These are phyloP conservation scores for Alopecurus myosuroides DNA, from an alignment of 176 grass and related monocot species.

Conservation along the genomic window DNA sequence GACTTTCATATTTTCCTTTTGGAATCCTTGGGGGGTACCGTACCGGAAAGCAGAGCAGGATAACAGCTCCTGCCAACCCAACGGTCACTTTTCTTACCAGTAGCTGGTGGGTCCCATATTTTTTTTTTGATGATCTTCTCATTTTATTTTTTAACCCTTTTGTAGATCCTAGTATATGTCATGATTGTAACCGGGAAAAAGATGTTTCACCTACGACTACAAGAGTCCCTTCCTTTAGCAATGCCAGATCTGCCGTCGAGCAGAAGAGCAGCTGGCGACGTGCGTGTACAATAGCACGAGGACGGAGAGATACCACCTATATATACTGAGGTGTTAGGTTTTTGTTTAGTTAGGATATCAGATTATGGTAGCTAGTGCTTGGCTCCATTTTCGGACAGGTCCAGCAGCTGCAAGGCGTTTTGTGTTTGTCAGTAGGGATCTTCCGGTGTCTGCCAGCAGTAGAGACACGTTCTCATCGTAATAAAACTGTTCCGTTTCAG, in stretches of 20 bases:
- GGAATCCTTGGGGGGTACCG: slow-evolving; percentile 7
- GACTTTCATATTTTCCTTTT: not conserved
- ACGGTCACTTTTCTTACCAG: slow-evolving; percentile 31
- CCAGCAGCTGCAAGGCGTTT: not conserved
- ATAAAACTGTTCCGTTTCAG: not conserved
- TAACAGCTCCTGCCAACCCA: slow-evolving; percentile 14
- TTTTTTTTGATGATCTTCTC: not conserved
- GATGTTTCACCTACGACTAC: slow-evolving; percentile 26
- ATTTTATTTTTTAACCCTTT: not conserved
- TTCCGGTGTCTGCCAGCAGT: not conserved
- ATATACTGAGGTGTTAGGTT: not conserved
- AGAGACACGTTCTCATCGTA: not conserved
- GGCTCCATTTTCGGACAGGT: not conserved
- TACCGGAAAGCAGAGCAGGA: not conserved
- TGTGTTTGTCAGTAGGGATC: not conserved
- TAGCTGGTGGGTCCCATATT: not conserved
- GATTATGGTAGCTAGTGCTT: not conserved
- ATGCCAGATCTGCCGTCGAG: not conserved
- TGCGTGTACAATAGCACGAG: not conserved
- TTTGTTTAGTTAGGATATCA: not conserved
- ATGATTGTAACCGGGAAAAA: slow-evolving; percentile 29
- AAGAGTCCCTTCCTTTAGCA: not conserved
- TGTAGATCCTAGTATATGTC: not conserved
- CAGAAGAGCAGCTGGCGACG: not conserved
- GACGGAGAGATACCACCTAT: not conserved